Conservation (phyloP, 2,329 filamentous ascomycete species). For the Exophiala viscosa region DNA sequence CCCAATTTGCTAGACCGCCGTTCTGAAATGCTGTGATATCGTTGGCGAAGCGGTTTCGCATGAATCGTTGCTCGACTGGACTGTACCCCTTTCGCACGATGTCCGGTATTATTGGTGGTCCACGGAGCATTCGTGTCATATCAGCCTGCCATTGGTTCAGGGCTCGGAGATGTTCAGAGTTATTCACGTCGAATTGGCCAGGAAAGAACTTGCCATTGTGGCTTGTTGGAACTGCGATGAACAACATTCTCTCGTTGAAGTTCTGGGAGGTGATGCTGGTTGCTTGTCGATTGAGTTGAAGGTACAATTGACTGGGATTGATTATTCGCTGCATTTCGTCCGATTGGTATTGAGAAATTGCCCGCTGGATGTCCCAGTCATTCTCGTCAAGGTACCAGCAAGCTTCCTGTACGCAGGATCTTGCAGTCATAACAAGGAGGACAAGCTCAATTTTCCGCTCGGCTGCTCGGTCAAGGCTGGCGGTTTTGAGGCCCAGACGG, state of each 20-base stretch:
- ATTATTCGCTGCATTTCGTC: background rate
- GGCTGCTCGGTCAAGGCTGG: background rate
- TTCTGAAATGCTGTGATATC: background rate
- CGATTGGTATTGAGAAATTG: conserved; percentile 5
- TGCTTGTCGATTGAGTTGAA: background rate
- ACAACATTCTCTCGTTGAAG: background rate
- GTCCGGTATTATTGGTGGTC: background rate
- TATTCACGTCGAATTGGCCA: background rate
- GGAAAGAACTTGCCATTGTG: background rate
- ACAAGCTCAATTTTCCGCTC: background rate
- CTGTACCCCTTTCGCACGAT: background rate
- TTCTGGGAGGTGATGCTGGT: background rate
- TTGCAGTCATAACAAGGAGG: background rate
- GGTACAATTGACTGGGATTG: background rate
- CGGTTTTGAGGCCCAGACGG: background rate
- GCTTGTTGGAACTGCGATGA: background rate
- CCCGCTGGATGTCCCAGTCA: conserved; percentile 5
- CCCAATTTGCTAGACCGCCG: background rate
- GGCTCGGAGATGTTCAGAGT: conserved; percentile 3
- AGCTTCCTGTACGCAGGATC: conserved; percentile 8
- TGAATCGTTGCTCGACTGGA: background rate
- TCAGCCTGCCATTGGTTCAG: conserved; percentile 12
- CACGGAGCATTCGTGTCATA: background rate
- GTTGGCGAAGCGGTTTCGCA: conserved; percentile 1
- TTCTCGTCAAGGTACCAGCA: conserved; percentile 11